phyloP scores from a whole-genome alignment of 2,329 filamentous ascomycete genomes.

The Phialophora verrucosa region DNA sequence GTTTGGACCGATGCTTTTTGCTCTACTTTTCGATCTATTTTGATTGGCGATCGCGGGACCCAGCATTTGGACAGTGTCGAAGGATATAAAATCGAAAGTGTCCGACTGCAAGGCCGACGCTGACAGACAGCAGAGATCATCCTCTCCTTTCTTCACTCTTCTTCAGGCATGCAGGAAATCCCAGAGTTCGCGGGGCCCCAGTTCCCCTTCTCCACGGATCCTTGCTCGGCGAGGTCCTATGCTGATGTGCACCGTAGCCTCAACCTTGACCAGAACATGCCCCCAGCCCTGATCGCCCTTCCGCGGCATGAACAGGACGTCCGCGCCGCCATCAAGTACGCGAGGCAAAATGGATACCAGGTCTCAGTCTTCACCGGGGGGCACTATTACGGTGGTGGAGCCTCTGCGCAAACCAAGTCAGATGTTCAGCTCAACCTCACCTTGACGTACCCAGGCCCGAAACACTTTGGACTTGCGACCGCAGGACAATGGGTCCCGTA shows the following conservation, averaged over 20 bases:
- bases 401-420: background rate
- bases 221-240: background rate
- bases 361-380: background rate
- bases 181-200: background rate
- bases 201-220: conserved; percentile 2
- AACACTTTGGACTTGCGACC: background rate
- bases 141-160: background rate
- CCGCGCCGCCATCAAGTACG: background rate
- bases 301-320: background rate
- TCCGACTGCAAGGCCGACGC: background rate
- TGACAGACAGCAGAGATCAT: background rate
- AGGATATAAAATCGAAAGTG: background rate
- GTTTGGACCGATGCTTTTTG: background rate
- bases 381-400: background rate
- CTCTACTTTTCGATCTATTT: background rate
- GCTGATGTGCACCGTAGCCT: background rate
- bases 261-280: background rate
- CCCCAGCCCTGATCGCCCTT: background rate
- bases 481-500: background rate
- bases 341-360: background rate
- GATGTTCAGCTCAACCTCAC: conserved; percentile 2
- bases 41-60: no score
- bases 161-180: background rate
- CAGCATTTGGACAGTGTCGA: background rate
- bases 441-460: background rate